phyloP scores from a whole-genome alignment of 306 rosid genomes.

The Quercus bicolor region DNA sequence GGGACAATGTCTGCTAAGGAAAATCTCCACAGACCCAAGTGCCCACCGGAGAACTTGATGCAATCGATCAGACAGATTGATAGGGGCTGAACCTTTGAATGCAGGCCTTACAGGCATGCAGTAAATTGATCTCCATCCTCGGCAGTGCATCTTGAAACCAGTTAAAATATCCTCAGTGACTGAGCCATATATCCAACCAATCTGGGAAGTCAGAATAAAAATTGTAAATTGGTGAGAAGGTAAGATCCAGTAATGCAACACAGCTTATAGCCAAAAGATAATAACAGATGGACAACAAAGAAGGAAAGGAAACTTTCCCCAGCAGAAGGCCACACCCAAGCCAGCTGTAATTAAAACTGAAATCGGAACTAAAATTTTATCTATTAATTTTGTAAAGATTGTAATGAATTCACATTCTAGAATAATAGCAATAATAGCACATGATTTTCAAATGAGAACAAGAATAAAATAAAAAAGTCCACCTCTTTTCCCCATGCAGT shows the following conservation, averaged over 20 bases:
- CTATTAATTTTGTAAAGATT: neutral
- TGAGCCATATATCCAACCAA: constrained; percentile 99
- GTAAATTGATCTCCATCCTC: constrained; percentile 98
- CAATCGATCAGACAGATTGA: constrained; percentile 88
- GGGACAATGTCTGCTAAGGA: constrained; percentile 98
- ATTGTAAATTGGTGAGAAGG: constrained; percentile 6
- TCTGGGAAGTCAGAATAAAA: constrained; percentile 43
- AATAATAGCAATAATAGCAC: neutral
- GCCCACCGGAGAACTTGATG: constrained; percentile 99
- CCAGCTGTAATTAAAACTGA: neutral
- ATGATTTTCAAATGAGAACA: constrained; percentile 3
- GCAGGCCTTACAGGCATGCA: constrained; percentile 99
- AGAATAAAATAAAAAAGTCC: constrained; percentile 12
- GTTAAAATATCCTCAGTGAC: constrained; percentile 97
- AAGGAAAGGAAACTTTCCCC: neutral
- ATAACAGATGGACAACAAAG: neutral
- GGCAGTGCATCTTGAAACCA: constrained; percentile 98
- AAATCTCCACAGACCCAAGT: constrained; percentile 98
- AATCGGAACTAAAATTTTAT: neutral
- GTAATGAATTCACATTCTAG: neutral
- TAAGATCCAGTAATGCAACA: neutral
- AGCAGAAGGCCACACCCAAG: neutral
- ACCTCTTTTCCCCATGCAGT: constrained; percentile 99
- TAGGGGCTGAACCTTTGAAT: constrained; percentile 98
- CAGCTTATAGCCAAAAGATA: neutral